phyloP scores from a whole-genome alignment of 139 green algal species.

The Chlamydomonas schloesseri region DNA sequence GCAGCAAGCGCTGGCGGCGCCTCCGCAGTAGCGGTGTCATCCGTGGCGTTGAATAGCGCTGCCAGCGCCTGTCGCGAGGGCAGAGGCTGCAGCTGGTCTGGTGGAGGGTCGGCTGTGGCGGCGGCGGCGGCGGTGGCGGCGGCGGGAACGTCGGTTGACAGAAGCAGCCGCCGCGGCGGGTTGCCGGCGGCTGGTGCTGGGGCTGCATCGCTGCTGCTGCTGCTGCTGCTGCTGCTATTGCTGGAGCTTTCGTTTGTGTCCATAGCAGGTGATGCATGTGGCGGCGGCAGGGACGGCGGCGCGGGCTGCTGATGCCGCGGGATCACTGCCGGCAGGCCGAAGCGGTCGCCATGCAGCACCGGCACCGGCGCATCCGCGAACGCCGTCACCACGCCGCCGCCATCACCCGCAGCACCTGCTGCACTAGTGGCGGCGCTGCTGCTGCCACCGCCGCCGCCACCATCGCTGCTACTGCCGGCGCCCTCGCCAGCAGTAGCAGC shows the following conservation, averaged over 20 bases:
- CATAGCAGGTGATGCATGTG: neutral
- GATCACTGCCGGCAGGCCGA: conserved; percentile 5
- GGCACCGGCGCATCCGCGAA: neutral
- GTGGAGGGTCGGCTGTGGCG: too few relatives aligned
- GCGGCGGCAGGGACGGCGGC: neutral
- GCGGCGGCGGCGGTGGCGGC: too few relatives aligned
- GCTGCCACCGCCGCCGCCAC: neutral
- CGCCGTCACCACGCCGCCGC: neutral
- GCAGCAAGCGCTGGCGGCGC: too few relatives aligned
- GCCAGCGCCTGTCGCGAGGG: too few relatives aligned
- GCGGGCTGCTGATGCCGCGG: neutral
- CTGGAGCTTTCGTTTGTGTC: too few relatives aligned
- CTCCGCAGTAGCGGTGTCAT: too few relatives aligned
- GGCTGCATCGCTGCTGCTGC: neutral
- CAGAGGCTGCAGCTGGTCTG: too few relatives aligned
- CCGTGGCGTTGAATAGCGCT: too few relatives aligned
- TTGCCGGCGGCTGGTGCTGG: too few relatives aligned
- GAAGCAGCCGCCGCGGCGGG: too few relatives aligned
- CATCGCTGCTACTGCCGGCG: neutral
- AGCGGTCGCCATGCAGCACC: conserved; percentile 2
- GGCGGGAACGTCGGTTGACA: too few relatives aligned
- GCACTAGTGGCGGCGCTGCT: neutral
- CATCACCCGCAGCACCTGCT: neutral
- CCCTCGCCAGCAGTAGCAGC: neutral
- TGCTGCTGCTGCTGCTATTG: neutral